Base-by-base conservation (phyloP, 768 basidiomycete genomes). In the Ramaria rubella region DNA sequence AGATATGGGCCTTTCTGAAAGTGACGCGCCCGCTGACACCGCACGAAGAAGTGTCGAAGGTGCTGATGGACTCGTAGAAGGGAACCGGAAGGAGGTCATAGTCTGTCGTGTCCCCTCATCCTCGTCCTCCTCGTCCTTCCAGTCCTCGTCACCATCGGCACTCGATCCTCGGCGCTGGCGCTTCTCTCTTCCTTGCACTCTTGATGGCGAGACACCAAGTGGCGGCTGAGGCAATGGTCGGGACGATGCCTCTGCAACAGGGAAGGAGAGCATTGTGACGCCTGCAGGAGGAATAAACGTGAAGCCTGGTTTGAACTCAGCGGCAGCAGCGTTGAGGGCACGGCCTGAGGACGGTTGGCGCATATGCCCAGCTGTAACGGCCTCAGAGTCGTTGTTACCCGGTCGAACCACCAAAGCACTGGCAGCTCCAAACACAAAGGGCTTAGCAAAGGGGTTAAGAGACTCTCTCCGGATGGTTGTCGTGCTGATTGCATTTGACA, bases 231-330 rank as follows among this genome's bases (percentile, higher is more conserved):
- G 76, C 5, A 76, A 63, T 17, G 79, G 76, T 8, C 77, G 73
- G 15, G 60, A n/a, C 8, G 42, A 27, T n/a, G n/a, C n/a, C 23
- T 65, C 55, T 42, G 67, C 62, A 8, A 60, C 56, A 8, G 67
- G 64, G 45, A 77, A 68, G 8, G 78, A 70, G 70, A 89, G 75
- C 46, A 80, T 75, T 17, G 88, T 86, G 5, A 81, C 80, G 49
- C 80, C 85, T 9, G 79, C 69, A 14, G 87, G 85, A 29, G 83
- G 80, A n/a, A 77, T 76, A 79, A 93, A 92, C 17, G 81, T 88
- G 69, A 92, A 92, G 17, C 78, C 77, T 7, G 90, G 90, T 65
- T 85, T 90, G 71, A 93, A 93, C 68, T 90, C 90, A 14, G 79
- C 79, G 2, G 90, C 90, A 21, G 84, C 78, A 5, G 81, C 81